These are phyloP conservation scores for Aspergillus carlsbadensis DNA, from an alignment of 495 filamentous ascomycete species.

Conservation along the genomic window DNA sequence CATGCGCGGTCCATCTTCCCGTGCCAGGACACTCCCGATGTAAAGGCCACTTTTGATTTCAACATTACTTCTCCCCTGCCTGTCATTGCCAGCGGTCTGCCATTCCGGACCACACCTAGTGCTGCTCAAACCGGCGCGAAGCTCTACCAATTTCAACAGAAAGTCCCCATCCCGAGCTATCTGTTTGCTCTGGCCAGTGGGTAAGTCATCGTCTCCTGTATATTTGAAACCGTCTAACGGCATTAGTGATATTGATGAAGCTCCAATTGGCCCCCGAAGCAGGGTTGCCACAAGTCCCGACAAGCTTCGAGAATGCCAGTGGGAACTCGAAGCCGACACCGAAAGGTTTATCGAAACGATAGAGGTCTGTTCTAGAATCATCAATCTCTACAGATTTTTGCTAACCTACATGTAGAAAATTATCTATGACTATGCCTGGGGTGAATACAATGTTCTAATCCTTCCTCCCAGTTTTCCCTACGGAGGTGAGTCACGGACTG, in stretches of 20 bases:
- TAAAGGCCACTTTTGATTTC: slow-evolving; percentile 89
- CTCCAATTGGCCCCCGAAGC: slow-evolving; percentile 80
- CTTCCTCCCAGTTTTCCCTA: slow-evolving; percentile 90
- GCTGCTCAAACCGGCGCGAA: slow-evolving; percentile 35
- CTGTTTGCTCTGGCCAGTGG: slow-evolving; percentile 89
- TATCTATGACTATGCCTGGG: slow-evolving; percentile 88
- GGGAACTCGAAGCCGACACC: slow-evolving; percentile 85
- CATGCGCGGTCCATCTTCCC: slow-evolving; percentile 90
- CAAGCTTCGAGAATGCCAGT: slow-evolving; percentile 77
- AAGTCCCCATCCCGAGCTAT: slow-evolving; percentile 91
- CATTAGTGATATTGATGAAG: slow-evolving; percentile 70
- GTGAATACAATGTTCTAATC: slow-evolving; percentile 89
- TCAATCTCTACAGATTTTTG: background rate
- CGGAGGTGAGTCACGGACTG: slow-evolving; percentile 42
- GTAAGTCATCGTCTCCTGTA: slow-evolving; percentile 25
- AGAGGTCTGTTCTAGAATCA: slow-evolving; percentile 50
- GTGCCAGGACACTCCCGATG: slow-evolving; percentile 94
- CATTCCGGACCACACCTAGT: slow-evolving; percentile 52
- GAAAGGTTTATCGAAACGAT: slow-evolving; percentile 88
- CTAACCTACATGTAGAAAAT: slow-evolving; percentile 51
- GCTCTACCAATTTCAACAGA: slow-evolving; percentile 80
- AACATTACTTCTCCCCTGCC: slow-evolving; percentile 82
- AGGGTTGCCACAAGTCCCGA: slow-evolving; percentile 83
- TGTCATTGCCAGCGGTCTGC: slow-evolving; percentile 83
- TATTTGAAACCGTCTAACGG: background rate